Evolutionary conservation across 2,329 filamentous ascomycete species (phyloP).

Genomic region (Colletotrichum sp.): DNA sequence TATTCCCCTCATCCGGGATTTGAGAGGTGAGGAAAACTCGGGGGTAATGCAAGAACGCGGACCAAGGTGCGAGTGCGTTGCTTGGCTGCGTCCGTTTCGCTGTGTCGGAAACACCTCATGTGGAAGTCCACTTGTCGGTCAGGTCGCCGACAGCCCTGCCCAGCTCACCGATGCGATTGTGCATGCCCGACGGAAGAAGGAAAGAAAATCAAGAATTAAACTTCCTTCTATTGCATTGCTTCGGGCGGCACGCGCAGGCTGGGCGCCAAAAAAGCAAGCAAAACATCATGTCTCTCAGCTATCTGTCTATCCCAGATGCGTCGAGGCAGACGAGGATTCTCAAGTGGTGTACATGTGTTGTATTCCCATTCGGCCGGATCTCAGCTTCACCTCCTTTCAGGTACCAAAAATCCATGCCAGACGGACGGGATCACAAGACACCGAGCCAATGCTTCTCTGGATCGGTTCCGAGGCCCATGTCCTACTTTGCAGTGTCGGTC

Average conservation of each 20-base stretch:
- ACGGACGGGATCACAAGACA: background rate
- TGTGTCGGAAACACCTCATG: background rate
- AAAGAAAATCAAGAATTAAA: background rate
- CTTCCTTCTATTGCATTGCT: background rate
- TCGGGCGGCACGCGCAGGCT: background rate
- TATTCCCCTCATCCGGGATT: background rate
- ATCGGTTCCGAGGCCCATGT: background rate
- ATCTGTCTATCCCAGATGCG: background rate
- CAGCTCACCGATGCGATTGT: conserved; percentile 3
- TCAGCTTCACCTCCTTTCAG: background rate
- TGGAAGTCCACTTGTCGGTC: conserved; percentile 9
- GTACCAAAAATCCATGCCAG: background rate
- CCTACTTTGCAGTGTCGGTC: background rate
- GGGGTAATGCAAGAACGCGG: background rate
- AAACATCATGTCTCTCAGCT: background rate
- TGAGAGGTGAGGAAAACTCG: background rate
- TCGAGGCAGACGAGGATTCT: background rate
- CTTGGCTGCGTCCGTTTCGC: background rate
- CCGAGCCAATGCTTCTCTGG: background rate
- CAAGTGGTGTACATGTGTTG: conserved; percentile 18
- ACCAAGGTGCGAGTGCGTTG: background rate
- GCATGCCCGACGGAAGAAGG: background rate
- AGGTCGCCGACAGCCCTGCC: background rate
- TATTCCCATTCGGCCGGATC: conserved; percentile 20
- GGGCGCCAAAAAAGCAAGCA: background rate